A percentile compares a stretch with the other conserved stretches of the same genome.
Evolutionary conservation across 768 basidiomycete genomes (phyloP).

Genomic region (Pleurotus cornucopiae): DNA sequence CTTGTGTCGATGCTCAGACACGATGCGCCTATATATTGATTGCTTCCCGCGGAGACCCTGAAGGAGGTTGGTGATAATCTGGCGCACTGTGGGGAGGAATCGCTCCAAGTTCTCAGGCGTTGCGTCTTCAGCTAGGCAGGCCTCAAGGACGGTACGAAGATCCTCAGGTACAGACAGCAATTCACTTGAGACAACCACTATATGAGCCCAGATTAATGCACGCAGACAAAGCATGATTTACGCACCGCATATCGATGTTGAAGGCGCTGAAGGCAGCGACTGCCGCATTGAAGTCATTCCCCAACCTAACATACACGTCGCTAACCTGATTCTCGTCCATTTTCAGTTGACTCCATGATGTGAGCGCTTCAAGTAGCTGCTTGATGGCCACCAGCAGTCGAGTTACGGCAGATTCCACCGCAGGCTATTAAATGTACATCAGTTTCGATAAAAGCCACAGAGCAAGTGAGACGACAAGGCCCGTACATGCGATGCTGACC

Average conservation of each 20-base stretch:
- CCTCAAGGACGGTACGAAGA: constrained; percentile 83
- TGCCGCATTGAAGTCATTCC: constrained; percentile 95
- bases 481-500: constrained; percentile 6
- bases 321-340: constrained; percentile 81
- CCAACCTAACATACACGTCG: constrained; percentile 94
- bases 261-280: constrained; percentile 83
- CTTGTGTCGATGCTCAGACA: constrained; percentile 56
- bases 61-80: constrained; percentile 89
- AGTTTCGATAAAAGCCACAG: too few species aligned
- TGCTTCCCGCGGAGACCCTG: constrained; percentile 94
- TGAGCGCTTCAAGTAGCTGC: constrained; percentile 86
- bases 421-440: constrained; percentile 40
- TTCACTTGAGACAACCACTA: constrained; percentile 48
- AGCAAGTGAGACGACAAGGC: neutral
- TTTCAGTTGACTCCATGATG: constrained; percentile 73
- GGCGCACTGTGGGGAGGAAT: constrained; percentile 87
- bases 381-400: constrained; percentile 93
- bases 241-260: constrained; percentile 89
- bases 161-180: constrained; percentile 85
- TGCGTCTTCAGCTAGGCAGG: constrained; percentile 89
- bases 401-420: constrained; percentile 89
- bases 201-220: neutral
- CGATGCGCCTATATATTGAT: constrained; percentile 74
- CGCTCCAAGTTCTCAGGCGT: constrained; percentile 78
- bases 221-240: constrained; percentile 18